These are phyloP conservation scores for Calonectria fujianensis DNA, from an alignment of 2,329 filamentous ascomycete genomes.

Conservation along the genomic window DNA sequence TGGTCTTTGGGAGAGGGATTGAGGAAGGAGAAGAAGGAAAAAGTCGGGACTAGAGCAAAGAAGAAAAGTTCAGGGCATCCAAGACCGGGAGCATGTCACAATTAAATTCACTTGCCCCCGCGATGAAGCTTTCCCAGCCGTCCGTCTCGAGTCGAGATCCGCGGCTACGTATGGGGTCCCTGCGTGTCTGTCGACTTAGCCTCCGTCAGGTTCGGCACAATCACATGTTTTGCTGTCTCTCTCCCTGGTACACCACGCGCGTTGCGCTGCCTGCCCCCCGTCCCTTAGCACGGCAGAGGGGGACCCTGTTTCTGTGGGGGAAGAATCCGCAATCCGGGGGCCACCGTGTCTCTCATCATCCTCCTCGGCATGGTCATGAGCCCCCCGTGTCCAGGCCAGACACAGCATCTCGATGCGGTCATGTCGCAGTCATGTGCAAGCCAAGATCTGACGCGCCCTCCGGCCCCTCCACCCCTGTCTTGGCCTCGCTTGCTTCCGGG, in stretches of 20 bases:
- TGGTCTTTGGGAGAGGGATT: constrained; percentile 1
- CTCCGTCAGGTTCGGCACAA: constrained; percentile 50
- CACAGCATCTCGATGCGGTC: constrained; percentile 12
- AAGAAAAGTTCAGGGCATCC: background rate
- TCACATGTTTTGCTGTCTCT: constrained; percentile 49
- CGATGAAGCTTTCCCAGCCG: constrained; percentile 22
- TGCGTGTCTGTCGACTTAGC: constrained; percentile 42
- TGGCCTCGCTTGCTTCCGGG: constrained; percentile 42
- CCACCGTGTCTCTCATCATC: background rate
- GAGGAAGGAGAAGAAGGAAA: background rate
- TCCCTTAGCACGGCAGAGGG: background rate
- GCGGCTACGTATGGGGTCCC: constrained; percentile 28
- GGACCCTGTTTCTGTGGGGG: background rate
- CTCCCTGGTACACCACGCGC: background rate
- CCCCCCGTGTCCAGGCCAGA: constrained; percentile 1
- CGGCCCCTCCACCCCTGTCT: background rate
- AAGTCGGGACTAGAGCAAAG: background rate
- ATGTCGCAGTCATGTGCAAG: constrained; percentile 47
- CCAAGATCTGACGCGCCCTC: constrained; percentile 13
- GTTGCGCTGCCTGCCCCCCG: background rate
- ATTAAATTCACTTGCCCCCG: constrained; percentile 31
- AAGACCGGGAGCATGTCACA: constrained; percentile 5
- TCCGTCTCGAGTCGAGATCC: constrained; percentile 20
- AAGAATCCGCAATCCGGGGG: background rate
- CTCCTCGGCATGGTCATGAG: constrained; percentile 18